Evolutionary conservation across 73 alveolate genomes (phyloP), one percentile per base, ranked within the genome.

Genomic region (Paraurostyla sp.): DNA sequence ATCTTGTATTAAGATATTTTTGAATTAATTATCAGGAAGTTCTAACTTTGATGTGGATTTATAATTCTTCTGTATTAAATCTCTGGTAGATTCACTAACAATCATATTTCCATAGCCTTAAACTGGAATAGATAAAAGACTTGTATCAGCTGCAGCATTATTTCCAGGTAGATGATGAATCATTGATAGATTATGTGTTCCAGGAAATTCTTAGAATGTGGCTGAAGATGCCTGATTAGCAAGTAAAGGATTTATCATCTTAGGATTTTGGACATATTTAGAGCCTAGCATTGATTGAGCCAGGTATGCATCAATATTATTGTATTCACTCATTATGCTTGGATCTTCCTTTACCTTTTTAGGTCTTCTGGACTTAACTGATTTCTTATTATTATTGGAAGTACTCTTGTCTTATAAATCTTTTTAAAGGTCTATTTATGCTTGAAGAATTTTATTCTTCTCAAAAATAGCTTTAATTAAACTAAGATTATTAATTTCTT

Each of bases 301-400:
- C n/a, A 73, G 36, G 33, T 73, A 73, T 32, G 87, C 87, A 23
- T 73, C 87, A 27, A 73, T 73, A 30, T 73, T 50, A 45, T 73
- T 50, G 18, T 43, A 43, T 30, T 73, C 87, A 20, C 71, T 73
- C 69, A 48, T 45, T 22, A 73, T 73, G 59, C 87, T 73, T 73
- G 87, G 87, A 38, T 73, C 87, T 50, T 73, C 87, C 50, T 73
- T 73, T 3, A 48, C 27, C 42, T 73, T 73, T 50, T 71, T 40
- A 43, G 73, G 68, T 45, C 73, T 48, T 50, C 41, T 45, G 23
- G 87, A 43, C 33, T 57, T 73, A 4, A 15, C 42, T 43, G 87
- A 50, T 50, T 36, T 40, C 87, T 73, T 73, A 45, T 56, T 65
- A 40, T 32, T 65, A 65, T 65, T 65, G n/a, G 41, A 65, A 38